These are phyloP conservation scores for Phoma sp. DNA, from an alignment of 2,329 filamentous ascomycete species.

Conservation along the genomic window DNA sequence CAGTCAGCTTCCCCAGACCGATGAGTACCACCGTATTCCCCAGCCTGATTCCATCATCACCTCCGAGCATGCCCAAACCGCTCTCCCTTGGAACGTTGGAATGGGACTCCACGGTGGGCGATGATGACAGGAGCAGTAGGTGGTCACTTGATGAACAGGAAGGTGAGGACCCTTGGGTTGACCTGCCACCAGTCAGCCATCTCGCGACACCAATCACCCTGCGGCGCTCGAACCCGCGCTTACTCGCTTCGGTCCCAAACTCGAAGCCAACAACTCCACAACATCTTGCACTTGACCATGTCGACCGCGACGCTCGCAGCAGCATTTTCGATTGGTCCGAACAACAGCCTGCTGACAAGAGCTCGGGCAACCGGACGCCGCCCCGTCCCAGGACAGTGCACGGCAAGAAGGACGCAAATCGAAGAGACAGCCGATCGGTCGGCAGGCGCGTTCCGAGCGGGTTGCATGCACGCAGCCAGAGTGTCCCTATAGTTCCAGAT, in stretches of 20 bases:
- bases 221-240: conserved; percentile 41
- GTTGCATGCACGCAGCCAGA: conserved; percentile 79
- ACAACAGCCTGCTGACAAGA: conserved; percentile 66
- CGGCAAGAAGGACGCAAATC: conserved; percentile 74
- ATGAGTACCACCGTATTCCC: conserved; percentile 47
- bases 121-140: conserved; percentile 49
- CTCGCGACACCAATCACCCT: conserved; percentile 40
- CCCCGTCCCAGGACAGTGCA: conserved; percentile 76
- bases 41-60: conserved; percentile 52
- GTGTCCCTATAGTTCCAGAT: conserved; percentile 75
- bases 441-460: conserved; percentile 72
- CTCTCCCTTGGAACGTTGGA: conserved; percentile 50
- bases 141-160: conserved; percentile 52
- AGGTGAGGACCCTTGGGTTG: conserved; percentile 48
- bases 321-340: conserved; percentile 83
- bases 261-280: conserved; percentile 50
- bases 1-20: conserved; percentile 41
- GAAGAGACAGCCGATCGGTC: conserved; percentile 71
- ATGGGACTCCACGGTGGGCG: conserved; percentile 48
- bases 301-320: conserved; percentile 59
- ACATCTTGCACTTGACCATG: conserved; percentile 43
- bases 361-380: conserved; percentile 63
- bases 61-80: conserved; percentile 52
- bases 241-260: conserved; percentile 38
- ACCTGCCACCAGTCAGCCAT: conserved; percentile 44